Base-by-base conservation (phyloP, 495 filamentous ascomycete genomes). In the Podospora appendiculata region DNA sequence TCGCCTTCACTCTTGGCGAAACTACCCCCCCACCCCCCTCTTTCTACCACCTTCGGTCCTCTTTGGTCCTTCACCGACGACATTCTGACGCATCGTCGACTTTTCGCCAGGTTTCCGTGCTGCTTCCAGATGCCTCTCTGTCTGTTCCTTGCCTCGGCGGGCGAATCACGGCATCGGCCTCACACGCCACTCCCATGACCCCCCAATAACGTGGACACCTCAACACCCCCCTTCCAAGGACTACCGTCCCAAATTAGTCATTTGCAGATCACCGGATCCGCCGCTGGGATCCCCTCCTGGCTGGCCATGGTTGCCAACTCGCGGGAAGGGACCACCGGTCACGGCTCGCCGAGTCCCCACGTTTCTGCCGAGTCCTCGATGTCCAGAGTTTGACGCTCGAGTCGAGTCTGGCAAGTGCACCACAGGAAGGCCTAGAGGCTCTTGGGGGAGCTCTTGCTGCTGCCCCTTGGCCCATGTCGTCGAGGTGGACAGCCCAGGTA, bases 261-360 rank as follows among this genome's bases (percentile, higher is more conserved):
- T 51, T 42, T 58, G 56, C 59, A 62, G 56, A 58, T 62, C 53
- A 57, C 38, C 36, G 41, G 56, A 53, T 50, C 53, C 50, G 47
- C 41, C 39, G 42, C 51, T 32, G 34, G 47, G 41, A 35, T 47
- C 2, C 17, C 25, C 1, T 38, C 49, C 46, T 54, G 39, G 49
- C 41, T 25, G 25, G 5, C 25, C 25, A 44, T 45, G 32, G 43
- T 41, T 52, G 32, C 8, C 13, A 14, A 25, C 9, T 13, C 18
- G 10, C n/a, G 6, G 6, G 40, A 35, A 19, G 18, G 19, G 34
- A 41, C 41, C 42, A 52, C 41, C 50, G 50, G 46, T 54, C 49
- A 55, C 46, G 41, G 44, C 41, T 33, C 10, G 11, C 40, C 40
- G 41, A 9, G 2, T 2, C 41, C 14, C n/a, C 14, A 32, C 32